These are phyloP conservation scores for Dactylellina sp. DNA, from an alignment of 2,329 filamentous ascomycete species.

Conservation along the genomic window DNA sequence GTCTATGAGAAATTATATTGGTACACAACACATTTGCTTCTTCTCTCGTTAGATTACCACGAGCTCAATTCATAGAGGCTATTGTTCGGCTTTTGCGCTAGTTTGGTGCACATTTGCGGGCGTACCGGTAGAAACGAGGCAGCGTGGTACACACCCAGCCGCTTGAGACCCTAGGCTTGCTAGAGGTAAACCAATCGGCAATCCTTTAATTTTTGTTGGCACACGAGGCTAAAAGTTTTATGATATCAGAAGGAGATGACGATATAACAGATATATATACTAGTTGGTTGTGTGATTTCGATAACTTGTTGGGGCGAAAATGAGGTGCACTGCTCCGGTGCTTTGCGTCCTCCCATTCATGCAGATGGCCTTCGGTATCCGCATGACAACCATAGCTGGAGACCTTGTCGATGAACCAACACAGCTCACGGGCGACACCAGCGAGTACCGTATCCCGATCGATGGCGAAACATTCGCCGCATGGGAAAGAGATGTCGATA, in stretches of 20 bases:
- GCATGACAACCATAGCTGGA: not conserved
- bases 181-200: too few relatives aligned
- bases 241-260: too few relatives aligned
- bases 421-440: conserved; percentile 10
- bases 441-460: conserved; percentile 38
- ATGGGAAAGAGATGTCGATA: conserved; percentile 25
- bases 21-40: too few relatives aligned
- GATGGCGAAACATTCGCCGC: conserved; percentile 12
- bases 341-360: not conserved
- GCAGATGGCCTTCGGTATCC: not conserved
- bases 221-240: too few relatives aligned
- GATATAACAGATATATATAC: too few relatives aligned
- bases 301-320: not conserved
- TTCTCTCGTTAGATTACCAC: too few relatives aligned
- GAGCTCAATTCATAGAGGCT: not conserved
- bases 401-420: conserved; percentile 7
- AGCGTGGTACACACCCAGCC: too few relatives aligned
- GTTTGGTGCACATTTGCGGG: conserved; percentile 1
- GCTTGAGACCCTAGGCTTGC: too few relatives aligned
- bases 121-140: not conserved
- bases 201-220: too few relatives aligned
- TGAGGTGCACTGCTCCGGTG: not conserved
- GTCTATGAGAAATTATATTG: too few relatives aligned
- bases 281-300: too few relatives aligned
- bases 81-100: conserved; percentile 7